Base-by-base conservation (phyloP, 495 filamentous ascomycete genomes). In the Neurospora sp. region DNA sequence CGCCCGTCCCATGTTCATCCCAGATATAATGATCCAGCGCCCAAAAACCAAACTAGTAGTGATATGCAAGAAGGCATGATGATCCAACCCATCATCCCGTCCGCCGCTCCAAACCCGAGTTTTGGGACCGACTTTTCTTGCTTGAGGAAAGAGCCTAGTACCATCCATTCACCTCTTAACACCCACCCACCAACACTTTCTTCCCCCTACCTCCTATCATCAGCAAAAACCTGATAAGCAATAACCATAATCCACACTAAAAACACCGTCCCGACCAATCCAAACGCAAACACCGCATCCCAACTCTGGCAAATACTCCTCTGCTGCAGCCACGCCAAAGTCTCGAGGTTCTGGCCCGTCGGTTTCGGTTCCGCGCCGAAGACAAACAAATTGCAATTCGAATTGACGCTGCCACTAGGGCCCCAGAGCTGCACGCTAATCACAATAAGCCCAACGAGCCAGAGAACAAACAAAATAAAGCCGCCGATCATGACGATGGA, bases 191-290 rank as follows among this genome's bases (percentile, higher is more conserved):
- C 31, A 35, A 35, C 31, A 35, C 31, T 35, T 35, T 35, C 31
- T 35, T 4, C 31, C 31, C 31, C 31, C 31, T 31, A 31, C 27
- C 18, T 7, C 38, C 72, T 47, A 70, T 79, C 77, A 45, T 78
- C 76, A 0, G 87, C 86, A 83, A 93, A 91, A 16, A 99, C 96
- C 81, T 97, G 93, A 82, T 90, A 92, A 20, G 91, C 90, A 90
- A 98, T 93, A 68, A 98, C 83, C 80, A 97, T 94, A 85, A 98
- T 95, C 94, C 94, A 98, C 8, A 98, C 76, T 77, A 97, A 88
- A 78, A 97, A 96, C 37, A 98, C 87, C 10, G 85, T 88, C 68
- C 92, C 95, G 6, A 97, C 87, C 69, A 97, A 80, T 75, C 90
- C 91, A 77, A 91, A 91, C 31, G 88, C 88, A 79, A 89, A 90